Evolutionary conservation across 306 rosid species (phyloP), one percentile per base, ranked within the genome.

Genomic region (Medicago lupulina): DNA sequence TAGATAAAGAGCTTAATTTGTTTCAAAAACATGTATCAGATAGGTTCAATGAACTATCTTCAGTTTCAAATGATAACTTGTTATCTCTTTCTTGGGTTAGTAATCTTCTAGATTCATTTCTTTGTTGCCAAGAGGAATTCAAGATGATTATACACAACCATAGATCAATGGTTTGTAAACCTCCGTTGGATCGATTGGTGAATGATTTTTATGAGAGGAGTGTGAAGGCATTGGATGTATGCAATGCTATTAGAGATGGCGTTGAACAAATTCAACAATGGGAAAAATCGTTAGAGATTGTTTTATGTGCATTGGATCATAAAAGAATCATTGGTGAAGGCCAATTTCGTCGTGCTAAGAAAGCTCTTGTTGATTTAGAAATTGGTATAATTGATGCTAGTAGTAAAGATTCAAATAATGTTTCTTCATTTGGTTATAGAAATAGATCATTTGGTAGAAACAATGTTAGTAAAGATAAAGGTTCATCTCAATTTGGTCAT

Each of bases 181-280:
- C 90, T 3, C 85, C 94, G 8, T 19, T 83, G 86, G 96, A 88
- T 70, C 91, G 95, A n/a, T 31, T 92, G 83, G 85, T 92, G 1
- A 36, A 82, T n/a, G 98, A 91, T 5, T 90, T 88, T 62, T 88
- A 88, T 11, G 97, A 90, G 17, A 80, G 98, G 57, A 88, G 89
- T 76, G 87, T 92, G 60, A 94, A 94, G 76, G 95, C 96, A 2
- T 83, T 94, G 5, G 98, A 94, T 70, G 90, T 94, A 6, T 94
- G 98, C 68, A 91, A 94, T 67, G 97, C 96, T 4, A 67, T 92
- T 36, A 87, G 98, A 19, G 97, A 94, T 75, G 98, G 98, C 50
- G 78, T 91, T 70, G 97, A 94, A 57, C 91, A 87, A 85, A 79
- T 94, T 80, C 71, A 90, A 53, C 96, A 90, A 64, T 94, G 97